Conservation (phyloP, 164 flowering plant species). For the Vitis vinifera region DNA sequence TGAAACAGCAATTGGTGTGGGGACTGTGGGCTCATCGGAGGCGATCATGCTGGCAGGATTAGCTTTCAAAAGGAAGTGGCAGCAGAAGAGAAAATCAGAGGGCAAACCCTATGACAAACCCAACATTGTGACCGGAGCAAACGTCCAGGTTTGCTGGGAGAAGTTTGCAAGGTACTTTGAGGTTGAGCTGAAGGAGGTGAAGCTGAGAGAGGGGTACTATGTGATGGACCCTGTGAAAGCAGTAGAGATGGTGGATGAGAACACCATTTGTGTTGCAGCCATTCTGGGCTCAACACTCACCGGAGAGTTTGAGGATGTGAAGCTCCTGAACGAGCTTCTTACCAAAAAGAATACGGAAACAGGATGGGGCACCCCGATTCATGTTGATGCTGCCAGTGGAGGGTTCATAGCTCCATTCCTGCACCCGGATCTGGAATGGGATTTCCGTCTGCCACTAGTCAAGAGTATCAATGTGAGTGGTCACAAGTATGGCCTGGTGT, state of each 20-base stretch:
- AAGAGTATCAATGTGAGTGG: conserved; percentile 85
- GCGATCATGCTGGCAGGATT: conserved; percentile 81
- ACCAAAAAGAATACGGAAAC: conserved; percentile 53
- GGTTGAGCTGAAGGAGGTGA: conserved; percentile 76
- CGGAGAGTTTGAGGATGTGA: conserved; percentile 76
- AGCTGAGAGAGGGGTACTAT: conserved; percentile 60
- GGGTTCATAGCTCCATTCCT: conserved; percentile 64
- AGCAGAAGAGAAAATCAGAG: conserved; percentile 49
- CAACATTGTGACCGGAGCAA: conserved; percentile 75
- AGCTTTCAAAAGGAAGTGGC: conserved; percentile 79
- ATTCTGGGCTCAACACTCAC: conserved; percentile 71
- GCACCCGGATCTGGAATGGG: conserved; percentile 67
- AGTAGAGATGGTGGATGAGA: conserved; percentile 75
- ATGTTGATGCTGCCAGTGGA: conserved; percentile 76
- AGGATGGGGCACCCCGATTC: conserved; percentile 75
- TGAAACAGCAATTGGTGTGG: conserved; percentile 62
- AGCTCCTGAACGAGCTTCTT: conserved; percentile 57
- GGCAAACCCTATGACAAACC: conserved; percentile 65
- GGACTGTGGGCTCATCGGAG: conserved; percentile 75
- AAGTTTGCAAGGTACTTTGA: conserved; percentile 79
- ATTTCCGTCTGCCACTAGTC: conserved; percentile 67
- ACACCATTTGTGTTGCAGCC: conserved; percentile 79
- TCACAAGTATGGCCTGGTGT: conserved; percentile 74
- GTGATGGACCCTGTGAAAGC: conserved; percentile 79
- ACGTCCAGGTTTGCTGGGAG: conserved; percentile 82